phyloP scores from a whole-genome alignment of 2,329 filamentous ascomycete genomes.

The Penicillium sp. region DNA sequence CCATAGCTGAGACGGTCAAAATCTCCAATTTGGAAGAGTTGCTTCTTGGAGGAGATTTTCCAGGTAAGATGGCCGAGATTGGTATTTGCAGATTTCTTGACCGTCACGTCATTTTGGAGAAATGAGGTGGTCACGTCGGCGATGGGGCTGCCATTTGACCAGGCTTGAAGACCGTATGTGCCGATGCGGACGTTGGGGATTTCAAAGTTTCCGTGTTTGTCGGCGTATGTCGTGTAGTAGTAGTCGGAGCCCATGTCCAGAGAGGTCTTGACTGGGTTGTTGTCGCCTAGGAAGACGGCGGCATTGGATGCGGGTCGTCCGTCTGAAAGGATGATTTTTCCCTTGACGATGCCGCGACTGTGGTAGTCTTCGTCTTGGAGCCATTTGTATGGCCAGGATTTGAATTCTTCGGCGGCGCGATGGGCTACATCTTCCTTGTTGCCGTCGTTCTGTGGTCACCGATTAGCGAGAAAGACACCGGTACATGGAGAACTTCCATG shows the following conservation, averaged over 20 bases:
- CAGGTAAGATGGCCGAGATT: slow-evolving; percentile 40
- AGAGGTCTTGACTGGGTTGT: slow-evolving; percentile 40
- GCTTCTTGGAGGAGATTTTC: slow-evolving; percentile 34
- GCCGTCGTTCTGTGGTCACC: slow-evolving; percentile 40
- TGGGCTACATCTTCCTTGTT: slow-evolving; percentile 39
- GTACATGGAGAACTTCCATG: no score
- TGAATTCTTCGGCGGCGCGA: slow-evolving; percentile 38
- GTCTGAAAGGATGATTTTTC: slow-evolving; percentile 42
- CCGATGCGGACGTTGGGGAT: slow-evolving; percentile 42
- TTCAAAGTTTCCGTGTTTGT: slow-evolving; percentile 39
- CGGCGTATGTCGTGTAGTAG: slow-evolving; percentile 47
- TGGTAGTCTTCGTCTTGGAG: slow-evolving; percentile 44
- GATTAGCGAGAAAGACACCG: background rate
- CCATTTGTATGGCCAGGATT: slow-evolving; percentile 47
- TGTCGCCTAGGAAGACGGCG: slow-evolving; percentile 48
- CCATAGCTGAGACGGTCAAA: slow-evolving; percentile 45
- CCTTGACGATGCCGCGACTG: slow-evolving; percentile 44
- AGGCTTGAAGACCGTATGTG: slow-evolving; percentile 46
- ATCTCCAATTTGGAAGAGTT: slow-evolving; percentile 47
- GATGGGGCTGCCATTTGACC: slow-evolving; percentile 44
- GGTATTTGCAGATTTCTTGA: slow-evolving; percentile 30
- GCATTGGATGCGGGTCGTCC: slow-evolving; percentile 45
- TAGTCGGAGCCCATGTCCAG: slow-evolving; percentile 46
- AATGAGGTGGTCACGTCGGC: slow-evolving; percentile 44
- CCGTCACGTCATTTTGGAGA: slow-evolving; percentile 37